phyloP scores from a whole-genome alignment of 768 basidiomycete genomes.

The Dioszegia crocea region DNA sequence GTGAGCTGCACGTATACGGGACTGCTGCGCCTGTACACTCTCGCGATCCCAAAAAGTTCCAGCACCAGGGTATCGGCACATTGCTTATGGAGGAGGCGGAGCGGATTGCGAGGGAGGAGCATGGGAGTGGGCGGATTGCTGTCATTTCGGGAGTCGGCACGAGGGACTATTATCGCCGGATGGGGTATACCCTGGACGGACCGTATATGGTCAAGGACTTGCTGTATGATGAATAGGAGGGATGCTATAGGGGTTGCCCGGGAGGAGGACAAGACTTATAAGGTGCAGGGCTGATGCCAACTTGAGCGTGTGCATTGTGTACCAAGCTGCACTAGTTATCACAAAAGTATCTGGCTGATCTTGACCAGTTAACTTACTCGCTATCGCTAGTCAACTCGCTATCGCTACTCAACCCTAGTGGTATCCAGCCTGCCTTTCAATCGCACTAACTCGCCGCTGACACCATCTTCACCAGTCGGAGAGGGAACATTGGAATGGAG shows the following conservation, averaged over 20 bases:
- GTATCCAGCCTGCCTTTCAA: too few species aligned
- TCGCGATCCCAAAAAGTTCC: conserved; percentile 95
- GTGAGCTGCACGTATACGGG: conserved; percentile 88
- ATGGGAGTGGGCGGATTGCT: conserved; percentile 90
- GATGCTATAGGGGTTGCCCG: background rate
- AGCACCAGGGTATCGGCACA: conserved; percentile 96
- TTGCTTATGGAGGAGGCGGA: conserved; percentile 99
- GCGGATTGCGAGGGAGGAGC: conserved; percentile 93
- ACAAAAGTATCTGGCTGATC: too few species aligned
- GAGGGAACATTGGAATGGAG: too few species aligned
- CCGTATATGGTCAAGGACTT: conserved; percentile 90
- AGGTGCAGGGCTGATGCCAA: too few species aligned
- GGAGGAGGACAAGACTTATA: too few species aligned
- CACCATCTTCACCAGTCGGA: too few species aligned
- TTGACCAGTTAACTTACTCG: too few species aligned
- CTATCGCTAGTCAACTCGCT: too few species aligned
- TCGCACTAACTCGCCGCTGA: too few species aligned
- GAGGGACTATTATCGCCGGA: conserved; percentile 88
- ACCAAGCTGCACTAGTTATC: too few species aligned
- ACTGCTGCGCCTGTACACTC: conserved; percentile 97
- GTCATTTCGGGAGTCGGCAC: conserved; percentile 98
- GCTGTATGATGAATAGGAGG: conserved; percentile 7
- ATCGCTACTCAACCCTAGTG: too few species aligned
- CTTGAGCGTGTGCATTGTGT: too few species aligned
- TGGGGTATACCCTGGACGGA: conserved; percentile 91